phyloP scores from a whole-genome alignment of 495 filamentous ascomycete genomes.

The Penicillium cinerascens region DNA sequence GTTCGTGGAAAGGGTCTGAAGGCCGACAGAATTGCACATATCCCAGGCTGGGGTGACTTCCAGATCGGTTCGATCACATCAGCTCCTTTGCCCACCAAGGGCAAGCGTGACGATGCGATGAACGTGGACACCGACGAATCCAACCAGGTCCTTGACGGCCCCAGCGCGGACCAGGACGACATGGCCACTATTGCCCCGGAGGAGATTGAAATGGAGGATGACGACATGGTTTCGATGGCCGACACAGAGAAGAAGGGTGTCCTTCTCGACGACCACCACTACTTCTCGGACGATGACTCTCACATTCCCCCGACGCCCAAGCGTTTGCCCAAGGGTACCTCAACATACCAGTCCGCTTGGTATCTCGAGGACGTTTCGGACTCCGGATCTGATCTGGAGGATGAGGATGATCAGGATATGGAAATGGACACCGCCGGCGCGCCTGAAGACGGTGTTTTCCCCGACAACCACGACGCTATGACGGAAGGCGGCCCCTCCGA shows the following conservation, averaged over 20 bases:
- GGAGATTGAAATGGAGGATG: constrained; percentile 70
- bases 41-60: constrained; percentile 93
- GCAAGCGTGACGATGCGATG: constrained; percentile 66
- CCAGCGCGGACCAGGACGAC: constrained; percentile 75
- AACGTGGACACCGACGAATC: constrained; percentile 55
- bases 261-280: constrained; percentile 92
- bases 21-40: constrained; percentile 81
- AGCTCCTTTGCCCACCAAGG: constrained; percentile 56
- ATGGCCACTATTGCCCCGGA: constrained; percentile 83
- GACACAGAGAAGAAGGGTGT: constrained; percentile 70
- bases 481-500: constrained; percentile 81
- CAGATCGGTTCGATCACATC: constrained; percentile 85
- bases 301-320: constrained; percentile 60
- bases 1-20: constrained; percentile 85
- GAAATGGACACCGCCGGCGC: constrained; percentile 48
- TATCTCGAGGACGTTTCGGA: constrained; percentile 82
- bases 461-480: constrained; percentile 60
- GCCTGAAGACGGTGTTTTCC: constrained; percentile 79
- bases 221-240: constrained; percentile 55
- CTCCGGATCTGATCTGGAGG: constrained; percentile 78
- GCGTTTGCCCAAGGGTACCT: constrained; percentile 84
- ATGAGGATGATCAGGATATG: constrained; percentile 50
- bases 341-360: constrained; percentile 91
- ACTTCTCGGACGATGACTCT: constrained; percentile 91
- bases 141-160: constrained; percentile 58